These are phyloP conservation scores for Exophiala calicioides DNA, from an alignment of 2,329 filamentous ascomycete species.

Conservation along the genomic window DNA sequence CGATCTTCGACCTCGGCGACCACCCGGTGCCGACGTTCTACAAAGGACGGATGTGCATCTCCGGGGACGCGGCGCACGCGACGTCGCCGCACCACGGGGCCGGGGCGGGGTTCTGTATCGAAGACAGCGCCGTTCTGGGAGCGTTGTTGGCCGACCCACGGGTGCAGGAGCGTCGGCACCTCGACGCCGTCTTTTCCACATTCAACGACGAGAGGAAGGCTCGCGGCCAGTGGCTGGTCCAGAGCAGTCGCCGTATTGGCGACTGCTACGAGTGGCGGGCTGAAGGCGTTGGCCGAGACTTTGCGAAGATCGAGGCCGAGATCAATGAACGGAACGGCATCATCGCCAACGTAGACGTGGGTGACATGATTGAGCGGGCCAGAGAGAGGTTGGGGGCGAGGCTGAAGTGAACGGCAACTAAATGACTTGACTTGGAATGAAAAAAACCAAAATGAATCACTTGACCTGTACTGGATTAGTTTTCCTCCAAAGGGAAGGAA, in stretches of 20 bases:
- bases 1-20: constrained; percentile 43
- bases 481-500: no score
- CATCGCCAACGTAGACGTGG: constrained; percentile 31
- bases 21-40: constrained; percentile 41
- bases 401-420: no score
- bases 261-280: constrained; percentile 39
- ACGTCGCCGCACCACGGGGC: constrained; percentile 46
- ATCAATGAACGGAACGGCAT: constrained; percentile 36
- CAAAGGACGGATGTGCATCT: constrained; percentile 38
- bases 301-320: constrained; percentile 41
- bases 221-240: constrained; percentile 38
- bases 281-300: constrained; percentile 37
- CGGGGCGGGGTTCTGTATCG: constrained; percentile 39
- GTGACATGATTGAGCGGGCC: constrained; percentile 34
- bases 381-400: constrained; percentile 26
- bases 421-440: no score
- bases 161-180: constrained; percentile 27
- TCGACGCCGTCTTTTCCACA: constrained; percentile 35
- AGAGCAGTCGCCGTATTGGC: constrained; percentile 38
- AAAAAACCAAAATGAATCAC: no score
- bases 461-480: no score
- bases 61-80: constrained; percentile 46
- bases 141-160: constrained; percentile 32
- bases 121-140: constrained; percentile 37
- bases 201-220: constrained; percentile 34